Percentiles rank a stretch among this genome's conserved stretches.
Evolutionary conservation across 805 yeast genomes (phyloP).

Genomic region (Wickerhamiella brachini): DNA sequence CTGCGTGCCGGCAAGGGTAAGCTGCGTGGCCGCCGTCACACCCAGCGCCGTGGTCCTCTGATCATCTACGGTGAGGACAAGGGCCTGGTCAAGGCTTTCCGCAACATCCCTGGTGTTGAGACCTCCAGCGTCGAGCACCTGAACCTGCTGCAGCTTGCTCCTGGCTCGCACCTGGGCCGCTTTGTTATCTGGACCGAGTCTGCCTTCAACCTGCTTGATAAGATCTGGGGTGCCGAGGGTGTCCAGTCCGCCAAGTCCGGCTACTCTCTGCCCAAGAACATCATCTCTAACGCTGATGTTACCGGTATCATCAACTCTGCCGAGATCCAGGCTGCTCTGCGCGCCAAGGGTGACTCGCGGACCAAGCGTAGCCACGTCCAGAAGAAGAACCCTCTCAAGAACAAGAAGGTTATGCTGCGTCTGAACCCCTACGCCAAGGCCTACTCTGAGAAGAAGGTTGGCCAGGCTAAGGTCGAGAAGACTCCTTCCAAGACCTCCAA

Average conservation of each 20-base stretch:
- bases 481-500: conserved; percentile 29
- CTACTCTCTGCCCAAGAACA: conserved; percentile 87
- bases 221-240: conserved; percentile 91
- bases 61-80: conserved; percentile 97
- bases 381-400: conserved; percentile 99
- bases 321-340: conserved; percentile 94
- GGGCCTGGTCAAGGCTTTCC: conserved; percentile 95
- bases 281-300: conserved; percentile 89
- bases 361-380: conserved; percentile 90
- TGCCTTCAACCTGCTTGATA: conserved; percentile 93
- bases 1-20: conserved; percentile 99
- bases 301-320: conserved; percentile 97
- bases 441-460: conserved; percentile 81
- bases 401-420: conserved; percentile 96
- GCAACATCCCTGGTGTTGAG: conserved; percentile 99
- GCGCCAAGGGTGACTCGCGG: conserved; percentile 78
- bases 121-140: conserved; percentile 82
- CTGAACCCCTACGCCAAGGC: conserved; percentile 99
- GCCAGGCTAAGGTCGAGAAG: conserved; percentile 63
- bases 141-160: conserved; percentile 96
- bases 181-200: conserved; percentile 99
- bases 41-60: conserved; percentile 99
- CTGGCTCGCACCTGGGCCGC: conserved; percentile 99
- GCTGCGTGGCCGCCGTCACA: conserved; percentile 98
- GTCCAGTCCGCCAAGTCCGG: conserved; percentile 67